Base-by-base conservation (phyloP, 2,329 filamentous ascomycete species). In the Ilyonectria sp. region DNA sequence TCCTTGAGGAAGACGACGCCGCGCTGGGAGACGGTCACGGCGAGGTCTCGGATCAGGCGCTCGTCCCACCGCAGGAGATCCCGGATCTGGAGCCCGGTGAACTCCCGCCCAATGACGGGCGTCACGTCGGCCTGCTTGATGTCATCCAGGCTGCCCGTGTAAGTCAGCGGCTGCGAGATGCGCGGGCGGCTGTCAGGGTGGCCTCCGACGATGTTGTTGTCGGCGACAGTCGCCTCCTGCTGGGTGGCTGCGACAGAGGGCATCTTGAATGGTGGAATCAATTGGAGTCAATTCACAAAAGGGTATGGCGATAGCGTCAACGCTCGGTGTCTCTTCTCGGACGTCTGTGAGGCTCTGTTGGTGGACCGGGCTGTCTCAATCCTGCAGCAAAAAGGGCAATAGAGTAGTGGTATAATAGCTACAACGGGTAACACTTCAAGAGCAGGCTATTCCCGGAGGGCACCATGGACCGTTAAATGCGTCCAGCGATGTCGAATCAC, bases 51-150 rank as follows among this genome's bases (percentile, higher is more conserved):
- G 37, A 90, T 80, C 56, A 86, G 79, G 19, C 83, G 80, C 46
- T 89, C 86, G 49, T 81, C 79, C 60, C 74, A 77, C 61, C 74
- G 71, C 44, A 82, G 70, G 33, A 82, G 60, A 73, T 80, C 74
- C 17, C 68, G 73, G 40, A 82, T 75, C 60, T 82, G 79, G 13
- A 82, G 77, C 10, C 74, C 77, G 10, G 74, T 74, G 71, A 83
- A 88, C 71, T 87, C 86, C 35, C 82, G 82, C 1, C 86, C 86
- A 47, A 87, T 86, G 50, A 84, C 81, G 10, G 85, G 85, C 17
- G 86, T 88, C 26, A 85, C 73, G 58, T 81, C 79, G n/a, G 72
- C 65, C 52, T 81, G 77, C 43, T 78, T 74, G 70, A 81, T 82
- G 10, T 69, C 71, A 31, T 85, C 82, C 4, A 86, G 79, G 21